A percentile compares a stretch with the other conserved stretches of the same genome.
These are phyloP conservation scores for Saturnispora silvae DNA, from an alignment of 805 yeast species.

Conservation along the genomic window DNA sequence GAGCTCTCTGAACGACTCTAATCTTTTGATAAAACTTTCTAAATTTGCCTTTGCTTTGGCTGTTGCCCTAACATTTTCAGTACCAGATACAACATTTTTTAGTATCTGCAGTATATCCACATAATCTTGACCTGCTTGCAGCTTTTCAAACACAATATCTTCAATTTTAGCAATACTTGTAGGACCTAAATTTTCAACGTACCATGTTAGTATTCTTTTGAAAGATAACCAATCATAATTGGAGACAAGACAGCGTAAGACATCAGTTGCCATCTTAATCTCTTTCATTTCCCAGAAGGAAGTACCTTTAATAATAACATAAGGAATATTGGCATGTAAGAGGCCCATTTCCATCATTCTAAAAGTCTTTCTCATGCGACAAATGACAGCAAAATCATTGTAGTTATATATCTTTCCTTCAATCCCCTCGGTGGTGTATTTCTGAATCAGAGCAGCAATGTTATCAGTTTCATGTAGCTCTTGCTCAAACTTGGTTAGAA, in stretches of 20 bases:
- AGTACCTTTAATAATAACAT: conserved; percentile 56
- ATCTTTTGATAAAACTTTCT: conserved; percentile 20
- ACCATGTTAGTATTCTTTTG: conserved; percentile 45
- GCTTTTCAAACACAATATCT: conserved; percentile 4
- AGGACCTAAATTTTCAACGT: conserved; percentile 60
- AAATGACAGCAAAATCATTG: conserved; percentile 63
- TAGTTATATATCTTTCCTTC: conserved; percentile 24
- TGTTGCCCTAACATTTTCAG: conserved; percentile 13
- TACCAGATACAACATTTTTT: conserved; percentile 9
- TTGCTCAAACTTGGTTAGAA: conserved; percentile 25
- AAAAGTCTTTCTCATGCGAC: conserved; percentile 53
- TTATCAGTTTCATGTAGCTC: conserved; percentile 47
- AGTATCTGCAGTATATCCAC: conserved; percentile 10
- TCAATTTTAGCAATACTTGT: conserved; percentile 27
- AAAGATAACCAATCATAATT: conserved; percentile 52
- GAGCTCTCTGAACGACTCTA: conserved; percentile 17
- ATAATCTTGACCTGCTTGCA: conserved; percentile 5
- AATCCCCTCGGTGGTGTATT: conserved; percentile 14
- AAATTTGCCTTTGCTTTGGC: conserved; percentile 19
- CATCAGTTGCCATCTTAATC: conserved; percentile 50
- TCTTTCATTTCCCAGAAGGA: conserved; percentile 77
- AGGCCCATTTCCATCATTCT: conserved; percentile 56
- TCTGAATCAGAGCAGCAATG: conserved; percentile 34
- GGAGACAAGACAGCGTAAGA: conserved; percentile 50
- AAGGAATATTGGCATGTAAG: conserved; percentile 46